Evolutionary conservation across 768 basidiomycete genomes (phyloP).

Genomic region (Mycena capillaripes): DNA sequence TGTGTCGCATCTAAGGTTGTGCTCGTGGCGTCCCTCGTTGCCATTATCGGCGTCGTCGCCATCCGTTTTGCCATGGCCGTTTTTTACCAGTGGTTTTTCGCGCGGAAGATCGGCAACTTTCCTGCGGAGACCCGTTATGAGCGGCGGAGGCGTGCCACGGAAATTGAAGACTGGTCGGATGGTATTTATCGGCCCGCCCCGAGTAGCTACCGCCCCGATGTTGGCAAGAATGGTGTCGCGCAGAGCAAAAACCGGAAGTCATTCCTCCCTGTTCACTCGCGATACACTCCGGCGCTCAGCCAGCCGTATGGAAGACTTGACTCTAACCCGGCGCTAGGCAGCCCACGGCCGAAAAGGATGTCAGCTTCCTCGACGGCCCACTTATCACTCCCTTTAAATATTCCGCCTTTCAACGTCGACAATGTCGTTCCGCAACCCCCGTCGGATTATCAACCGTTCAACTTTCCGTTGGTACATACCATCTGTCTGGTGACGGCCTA

Average conservation of each 20-base stretch:
- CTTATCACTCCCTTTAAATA: constrained; percentile 69
- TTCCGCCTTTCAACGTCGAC: constrained; percentile 67
- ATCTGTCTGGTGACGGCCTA: constrained; percentile 99
- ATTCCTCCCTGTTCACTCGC: constrained; percentile 77
- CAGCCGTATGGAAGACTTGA: constrained; percentile 18
- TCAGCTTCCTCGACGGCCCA: constrained; percentile 68
- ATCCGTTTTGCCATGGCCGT: constrained; percentile 88
- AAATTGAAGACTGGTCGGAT: constrained; percentile 97
- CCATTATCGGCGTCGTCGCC: constrained; percentile 10
- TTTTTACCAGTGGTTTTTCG: constrained; percentile 97
- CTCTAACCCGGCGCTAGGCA: neutral
- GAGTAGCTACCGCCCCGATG: constrained; percentile 90
- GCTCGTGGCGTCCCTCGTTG: constrained; percentile 60
- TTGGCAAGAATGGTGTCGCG: constrained; percentile 75
- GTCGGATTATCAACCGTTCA: constrained; percentile 93
- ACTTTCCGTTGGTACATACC: constrained; percentile 93
- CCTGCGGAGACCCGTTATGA: constrained; percentile 93
- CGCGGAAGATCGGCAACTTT: constrained; percentile 96
- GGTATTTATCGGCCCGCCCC: constrained; percentile 97
- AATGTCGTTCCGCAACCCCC: constrained; percentile 97
- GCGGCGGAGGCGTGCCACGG: constrained; percentile 88
- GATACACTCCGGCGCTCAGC: constrained; percentile 71
- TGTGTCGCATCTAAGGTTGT: constrained; percentile 77
- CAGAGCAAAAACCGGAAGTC: constrained; percentile 63
- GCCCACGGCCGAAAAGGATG: constrained; percentile 66